These are phyloP conservation scores for Leccinellum albellum DNA, from an alignment of 768 basidiomycete genomes.

Conservation along the genomic window DNA sequence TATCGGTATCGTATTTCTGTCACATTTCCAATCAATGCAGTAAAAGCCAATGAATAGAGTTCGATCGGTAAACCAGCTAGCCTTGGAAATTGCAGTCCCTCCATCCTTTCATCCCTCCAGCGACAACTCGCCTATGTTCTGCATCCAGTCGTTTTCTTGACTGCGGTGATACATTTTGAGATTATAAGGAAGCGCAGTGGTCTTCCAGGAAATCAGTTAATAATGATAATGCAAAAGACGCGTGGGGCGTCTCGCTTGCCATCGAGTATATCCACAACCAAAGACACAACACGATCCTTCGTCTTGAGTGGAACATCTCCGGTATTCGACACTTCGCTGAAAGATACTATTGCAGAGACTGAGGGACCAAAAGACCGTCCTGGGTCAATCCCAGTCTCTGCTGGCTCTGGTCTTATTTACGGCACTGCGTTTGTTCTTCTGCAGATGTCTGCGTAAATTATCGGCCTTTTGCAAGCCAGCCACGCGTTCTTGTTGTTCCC, in stretches of 20 bases:
- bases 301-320: background rate
- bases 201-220: background rate
- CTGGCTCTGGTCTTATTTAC: constrained; percentile 26
- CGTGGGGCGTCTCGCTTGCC: background rate
- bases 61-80: background rate
- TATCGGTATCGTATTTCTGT: background rate
- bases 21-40: background rate
- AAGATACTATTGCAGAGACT: background rate
- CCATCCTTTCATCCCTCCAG: background rate
- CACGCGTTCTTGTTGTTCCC: constrained; percentile 27
- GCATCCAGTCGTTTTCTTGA: background rate
- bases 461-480: constrained; percentile 19
- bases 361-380: background rate
- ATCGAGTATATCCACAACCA: background rate
- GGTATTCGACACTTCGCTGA: background rate
- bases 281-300: background rate
- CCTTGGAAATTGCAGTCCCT: background rate
- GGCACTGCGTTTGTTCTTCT: constrained; percentile 26
- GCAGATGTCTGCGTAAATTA: constrained; percentile 18
- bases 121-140: background rate
- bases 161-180: background rate
- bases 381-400: constrained; percentile 26
- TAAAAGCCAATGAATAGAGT: background rate
- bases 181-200: background rate
- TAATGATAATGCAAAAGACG: background rate